Base-by-base conservation (phyloP, 176 grass and related monocot genomes). In the Microstegium vimineum region DNA sequence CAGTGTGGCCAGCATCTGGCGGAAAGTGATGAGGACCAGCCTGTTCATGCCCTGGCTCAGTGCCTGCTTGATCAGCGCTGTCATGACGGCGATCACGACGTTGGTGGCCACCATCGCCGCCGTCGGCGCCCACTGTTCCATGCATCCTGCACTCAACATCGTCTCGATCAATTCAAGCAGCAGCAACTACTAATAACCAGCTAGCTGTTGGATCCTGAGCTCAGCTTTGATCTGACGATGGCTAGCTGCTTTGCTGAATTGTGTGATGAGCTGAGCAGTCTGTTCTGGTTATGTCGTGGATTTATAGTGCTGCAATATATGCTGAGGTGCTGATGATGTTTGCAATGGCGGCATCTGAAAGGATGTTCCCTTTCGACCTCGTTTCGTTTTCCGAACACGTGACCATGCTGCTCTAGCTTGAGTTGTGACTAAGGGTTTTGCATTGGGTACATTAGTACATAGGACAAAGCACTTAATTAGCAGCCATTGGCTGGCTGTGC, bases 21-120 rank as follows among this genome's bases (percentile, higher is more conserved):
- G 56, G 40, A 83, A 85, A 77, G 91, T 93, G 45, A 90, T 83
- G 88, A 93, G 85, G 78, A 93, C 73, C 71, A 93, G 85, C 12
- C 69, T 66, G 74, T 93, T 83, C 66, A 87, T 90, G 60, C 91
- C 91, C 73, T 75, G 63, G 78, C 73, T 87, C 23, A 90, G 62
- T 17, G 88, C 91, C 25, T 86, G 82, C 79, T 93, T 93, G 42
- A 90, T 75, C 74, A 93, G 64, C 15, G 86, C 76, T 1, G 86
- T 94, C 88, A 88, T 90, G 81, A 86, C 18, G 51, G 88, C 91
- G 45, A 82, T 83, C 62, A 85, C 79, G 0, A 87, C 60, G 45
- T 88, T 85, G 23, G 86, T 80, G 18, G 82, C 71, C 6, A 94
- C 79, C 85, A 94, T 90, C 13, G 81, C 71, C 2, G 59, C 59